Conservation (phyloP, 352 stramenopile genomes). For the Halophytophthora polymorphica region DNA sequence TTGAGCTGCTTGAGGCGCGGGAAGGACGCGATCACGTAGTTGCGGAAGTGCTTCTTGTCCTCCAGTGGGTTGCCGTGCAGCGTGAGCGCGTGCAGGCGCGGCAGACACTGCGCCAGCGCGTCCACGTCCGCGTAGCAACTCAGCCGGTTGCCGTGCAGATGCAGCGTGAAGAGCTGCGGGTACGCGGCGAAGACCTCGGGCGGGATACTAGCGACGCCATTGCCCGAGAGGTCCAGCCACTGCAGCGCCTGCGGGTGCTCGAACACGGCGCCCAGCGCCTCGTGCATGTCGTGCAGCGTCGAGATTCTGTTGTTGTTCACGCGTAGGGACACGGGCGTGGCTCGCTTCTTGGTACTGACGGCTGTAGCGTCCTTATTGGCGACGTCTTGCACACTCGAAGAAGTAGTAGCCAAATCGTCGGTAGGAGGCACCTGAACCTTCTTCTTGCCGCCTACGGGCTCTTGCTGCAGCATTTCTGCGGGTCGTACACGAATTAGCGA, state of each 20-base stretch:
- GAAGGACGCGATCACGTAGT: conserved; percentile 76
- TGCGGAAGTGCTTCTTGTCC: conserved; percentile 86
- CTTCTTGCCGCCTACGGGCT: conserved; percentile 56
- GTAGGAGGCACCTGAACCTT: conserved; percentile 15
- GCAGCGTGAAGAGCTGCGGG: conserved; percentile 54
- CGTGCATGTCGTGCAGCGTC: conserved; percentile 46
- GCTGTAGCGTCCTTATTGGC: too few species aligned
- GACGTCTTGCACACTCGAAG: too few species aligned
- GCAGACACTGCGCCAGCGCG: conserved; percentile 37
- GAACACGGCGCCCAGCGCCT: conserved; percentile 48
- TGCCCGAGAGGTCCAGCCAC: conserved; percentile 68
- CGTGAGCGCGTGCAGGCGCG: conserved; percentile 58
- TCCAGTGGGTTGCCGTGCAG: conserved; percentile 83
- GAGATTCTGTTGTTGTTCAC: conserved; percentile 71
- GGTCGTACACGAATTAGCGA: not conserved
- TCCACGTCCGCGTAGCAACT: conserved; percentile 64
- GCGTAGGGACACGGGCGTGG: conserved; percentile 36
- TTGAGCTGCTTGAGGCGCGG: conserved; percentile 67
- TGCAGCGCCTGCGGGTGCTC: conserved; percentile 43
- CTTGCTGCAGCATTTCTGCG: conserved; percentile 57
- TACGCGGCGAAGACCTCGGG: conserved; percentile 41
- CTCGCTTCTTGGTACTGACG: conserved; percentile 4
- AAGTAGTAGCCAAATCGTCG: too few species aligned
- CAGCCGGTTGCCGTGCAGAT: conserved; percentile 75
- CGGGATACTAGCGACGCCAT: conserved; percentile 35